These are phyloP conservation scores for Myriosclerotinia scirpicola DNA, from an alignment of 2,329 filamentous ascomycete genomes.

Conservation along the genomic window DNA sequence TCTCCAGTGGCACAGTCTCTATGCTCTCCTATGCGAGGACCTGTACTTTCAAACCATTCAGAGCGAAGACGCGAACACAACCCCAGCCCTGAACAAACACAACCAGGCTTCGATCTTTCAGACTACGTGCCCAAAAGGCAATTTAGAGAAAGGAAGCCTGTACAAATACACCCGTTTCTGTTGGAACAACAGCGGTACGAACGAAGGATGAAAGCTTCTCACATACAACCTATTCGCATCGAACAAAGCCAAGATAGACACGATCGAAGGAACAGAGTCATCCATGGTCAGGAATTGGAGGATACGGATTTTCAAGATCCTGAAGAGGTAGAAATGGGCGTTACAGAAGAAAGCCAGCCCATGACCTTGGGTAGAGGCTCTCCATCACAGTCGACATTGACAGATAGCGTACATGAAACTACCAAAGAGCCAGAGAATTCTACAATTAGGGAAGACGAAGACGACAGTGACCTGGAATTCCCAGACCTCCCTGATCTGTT, in stretches of 20 bases:
- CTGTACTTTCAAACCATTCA: not conserved
- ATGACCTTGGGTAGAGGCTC: conserved; percentile 33
- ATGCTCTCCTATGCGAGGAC: not conserved
- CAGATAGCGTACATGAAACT: not conserved
- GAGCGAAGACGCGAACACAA: not conserved
- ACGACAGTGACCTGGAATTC: conserved; percentile 37
- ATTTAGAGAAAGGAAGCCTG: conserved; percentile 37
- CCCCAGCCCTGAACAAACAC: not conserved
- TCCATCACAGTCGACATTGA: conserved; percentile 24
- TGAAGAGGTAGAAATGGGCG: conserved; percentile 20
- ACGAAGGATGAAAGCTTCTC: conserved; percentile 35
- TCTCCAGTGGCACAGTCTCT: conserved; percentile 4
- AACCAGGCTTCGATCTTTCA: not conserved
- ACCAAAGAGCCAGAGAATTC: not conserved
- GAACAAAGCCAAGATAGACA: conserved; percentile 31
- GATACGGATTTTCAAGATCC: conserved; percentile 32
- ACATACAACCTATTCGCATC: conserved; percentile 37
- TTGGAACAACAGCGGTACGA: conserved; percentile 40
- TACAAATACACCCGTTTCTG: conserved; percentile 41
- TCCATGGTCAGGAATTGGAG: conserved; percentile 31
- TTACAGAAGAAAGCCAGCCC: conserved; percentile 32
- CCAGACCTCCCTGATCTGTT: conserved; percentile 38
- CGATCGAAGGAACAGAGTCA: conserved; percentile 22
- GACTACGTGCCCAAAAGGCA: conserved; percentile 10
- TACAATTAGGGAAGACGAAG: conserved; percentile 16